Base-by-base conservation (phyloP, 163 green algal genomes). In the Trebouxiophyceae sp. region DNA sequence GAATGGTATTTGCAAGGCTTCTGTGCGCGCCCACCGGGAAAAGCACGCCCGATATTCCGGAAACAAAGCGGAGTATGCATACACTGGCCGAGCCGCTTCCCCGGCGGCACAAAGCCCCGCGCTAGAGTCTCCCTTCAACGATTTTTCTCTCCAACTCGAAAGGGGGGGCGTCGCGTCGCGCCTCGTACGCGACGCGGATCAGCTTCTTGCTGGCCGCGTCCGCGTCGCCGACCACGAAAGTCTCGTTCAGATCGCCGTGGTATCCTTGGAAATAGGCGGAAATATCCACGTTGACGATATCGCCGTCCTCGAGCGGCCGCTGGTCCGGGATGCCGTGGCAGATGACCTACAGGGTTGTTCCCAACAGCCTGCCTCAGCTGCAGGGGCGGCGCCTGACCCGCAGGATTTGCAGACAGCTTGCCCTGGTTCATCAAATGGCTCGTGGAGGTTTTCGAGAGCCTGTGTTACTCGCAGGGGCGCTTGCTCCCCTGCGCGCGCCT, bases 281-380 rank as follows among this genome's bases (percentile, higher is more conserved):
- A 23, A 99, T 85, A 77, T 99, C 95, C 7, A 99, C 82, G 75
- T 99, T 99, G 39, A 98, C 81, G n/a, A 98, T 96, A 82, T 99
- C 95, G 0, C 95, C 95, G 26, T 95, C 78, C 68, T 90, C 19
- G 44, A 99, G 81, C 65, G 86, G 77, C 3, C 93, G 79, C 45
- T 66, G 47, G 76, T 99, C 93, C 2, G 94, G 94, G 47, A 99
- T 97, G 63, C 94, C 93, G 76, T 98, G 93, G 75, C 93, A 98
- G 56, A 98, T 95, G 30, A 97, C 81, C 84, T 93, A 69, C 5
- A 61, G 5, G 23, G 39, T n/a, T 50, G n/a, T n/a, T n/a, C n/a
- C n/a, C n/a, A n/a, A n/a, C n/a, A n/a, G n/a, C n/a, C n/a, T n/a
- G n/a, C n/a, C n/a, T n/a, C n/a, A n/a, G n/a, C n/a, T n/a, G n/a